phyloP scores from a whole-genome alignment of 192 early-diverging fungal genomes.

The Chytriomyces confervae region DNA sequence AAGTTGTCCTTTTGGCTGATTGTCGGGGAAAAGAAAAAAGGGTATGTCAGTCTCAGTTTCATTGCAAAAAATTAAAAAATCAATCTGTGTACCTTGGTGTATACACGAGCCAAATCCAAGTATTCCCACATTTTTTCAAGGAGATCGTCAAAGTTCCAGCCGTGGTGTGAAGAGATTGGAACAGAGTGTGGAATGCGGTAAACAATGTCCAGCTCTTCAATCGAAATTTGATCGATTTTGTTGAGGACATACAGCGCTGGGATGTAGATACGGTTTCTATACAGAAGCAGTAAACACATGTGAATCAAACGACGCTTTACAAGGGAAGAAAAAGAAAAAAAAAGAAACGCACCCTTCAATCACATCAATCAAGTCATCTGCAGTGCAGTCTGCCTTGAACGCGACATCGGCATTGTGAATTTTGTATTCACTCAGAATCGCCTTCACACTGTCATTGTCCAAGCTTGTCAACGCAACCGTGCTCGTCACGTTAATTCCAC shows the following conservation, averaged over 20 bases:
- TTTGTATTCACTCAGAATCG: conserved; percentile 91
- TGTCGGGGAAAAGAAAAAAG: conserved; percentile 54
- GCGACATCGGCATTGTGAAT: conserved; percentile 96
- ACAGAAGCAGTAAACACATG: not conserved
- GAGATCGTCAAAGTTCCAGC: conserved; percentile 97
- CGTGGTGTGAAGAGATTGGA: conserved; percentile 67
- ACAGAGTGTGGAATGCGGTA: conserved; percentile 97
- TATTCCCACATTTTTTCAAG: conserved; percentile 77
- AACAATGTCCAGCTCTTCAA: conserved; percentile 93
- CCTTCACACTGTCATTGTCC: conserved; percentile 89
- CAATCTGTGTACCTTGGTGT: conserved; percentile 52
- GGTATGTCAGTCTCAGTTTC: not conserved
- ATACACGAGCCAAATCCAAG: conserved; percentile 82
- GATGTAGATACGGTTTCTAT: conserved; percentile 86
- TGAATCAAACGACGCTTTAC: not conserved
- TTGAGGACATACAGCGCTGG: conserved; percentile 96
- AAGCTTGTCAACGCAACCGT: conserved; percentile 89
- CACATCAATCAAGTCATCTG: conserved; percentile 96
- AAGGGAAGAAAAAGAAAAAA: not conserved
- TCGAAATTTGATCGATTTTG: conserved; percentile 98
- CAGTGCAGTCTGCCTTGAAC: conserved; percentile 91
- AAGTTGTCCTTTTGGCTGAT: conserved; percentile 91
- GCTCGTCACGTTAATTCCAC: conserved; percentile 93
- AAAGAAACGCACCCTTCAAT: conserved; percentile 75
- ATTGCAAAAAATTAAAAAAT: not conserved